Evolutionary conservation across 345 rosid species (phyloP), one percentile per base, ranked within the genome.

Genomic region (Hibiscus tridactylites): DNA sequence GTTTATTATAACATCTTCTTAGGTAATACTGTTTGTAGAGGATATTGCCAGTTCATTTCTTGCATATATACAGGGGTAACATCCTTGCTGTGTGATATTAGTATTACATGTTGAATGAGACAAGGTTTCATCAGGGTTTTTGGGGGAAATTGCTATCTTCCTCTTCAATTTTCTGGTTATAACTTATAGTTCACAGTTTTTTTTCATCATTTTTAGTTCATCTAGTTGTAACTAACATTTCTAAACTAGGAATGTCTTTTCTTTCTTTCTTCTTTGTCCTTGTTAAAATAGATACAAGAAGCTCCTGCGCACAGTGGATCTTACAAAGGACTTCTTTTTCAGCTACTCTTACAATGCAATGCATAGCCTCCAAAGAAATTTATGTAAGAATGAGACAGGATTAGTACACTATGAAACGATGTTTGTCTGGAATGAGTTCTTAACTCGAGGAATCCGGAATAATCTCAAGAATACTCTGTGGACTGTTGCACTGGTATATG

Each of bases 341-440:
- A 95, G 99, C 91, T 95, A 95, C 79, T 86, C 99, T 62, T 95
- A 90, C 77, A 78, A 87, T 79, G 71, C 85, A 68, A 95, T 89
- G 96, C 86, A 86, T 79, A 85, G 93, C 66, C 96, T 95, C 66
- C 99, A 95, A 81, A 90, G 79, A 78, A 95, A 92, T 77, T 81
- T 92, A 56, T 71, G 79, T 67, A 71, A 76, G 49, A 83, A 58
- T 29, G 82, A 69, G 81, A 79, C 86, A 69, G 85, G 83, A 71
- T 79, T 74, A n/a, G 17, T 54, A 75, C 85, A 79, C 72, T 84
- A 91, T 49, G 97, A 95, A 71, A 81, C 92, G 3, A 88, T 89
- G 97, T 95, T 91, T 72, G 93, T 95, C 47, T 95, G 99, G 99
- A 95, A 95, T 71, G 96, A 89, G 72, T 90, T 84, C 85, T 82